Percentiles rank a stretch among this genome's conserved stretches.
Evolutionary conservation across 768 basidiomycete genomes (phyloP).

Genomic region (Termitomyces sp.): DNA sequence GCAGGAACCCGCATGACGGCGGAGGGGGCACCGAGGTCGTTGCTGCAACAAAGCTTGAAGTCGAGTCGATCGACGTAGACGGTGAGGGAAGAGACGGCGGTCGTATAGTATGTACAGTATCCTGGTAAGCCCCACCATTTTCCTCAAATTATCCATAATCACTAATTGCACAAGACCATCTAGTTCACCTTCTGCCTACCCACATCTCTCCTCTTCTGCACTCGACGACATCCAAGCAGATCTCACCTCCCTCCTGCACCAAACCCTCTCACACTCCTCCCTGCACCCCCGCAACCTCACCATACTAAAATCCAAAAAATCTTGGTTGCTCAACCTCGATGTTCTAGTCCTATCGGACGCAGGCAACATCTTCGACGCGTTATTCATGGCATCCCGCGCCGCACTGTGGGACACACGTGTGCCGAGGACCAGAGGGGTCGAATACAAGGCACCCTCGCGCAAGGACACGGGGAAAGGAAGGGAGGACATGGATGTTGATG

Average conservation of each 20-base stretch:
- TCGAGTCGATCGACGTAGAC: constrained; percentile 51
- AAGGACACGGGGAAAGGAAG: constrained; percentile 19
- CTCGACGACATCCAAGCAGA: constrained; percentile 80
- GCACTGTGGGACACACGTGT: constrained; percentile 83
- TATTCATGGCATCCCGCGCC: constrained; percentile 77
- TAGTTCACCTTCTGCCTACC: constrained; percentile 83
- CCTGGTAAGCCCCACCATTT: constrained; percentile 58
- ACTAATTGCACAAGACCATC: constrained; percentile 27
- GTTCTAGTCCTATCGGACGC: constrained; percentile 70
- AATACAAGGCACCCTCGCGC: constrained; percentile 50
- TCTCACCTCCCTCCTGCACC: constrained; percentile 59
- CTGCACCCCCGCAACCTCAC: constrained; percentile 64
- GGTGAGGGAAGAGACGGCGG: constrained; percentile 53
- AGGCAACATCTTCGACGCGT: constrained; percentile 74
- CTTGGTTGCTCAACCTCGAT: constrained; percentile 78
- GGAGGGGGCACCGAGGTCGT: constrained; percentile 76
- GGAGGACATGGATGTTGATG: constrained; percentile 59
- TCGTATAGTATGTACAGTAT: constrained; percentile 64
- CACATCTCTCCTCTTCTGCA: constrained; percentile 57
- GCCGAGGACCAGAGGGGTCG: constrained; percentile 68
- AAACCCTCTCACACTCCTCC: constrained; percentile 64
- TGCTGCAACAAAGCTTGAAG: constrained; percentile 78
- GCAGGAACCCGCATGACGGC: constrained; percentile 49
- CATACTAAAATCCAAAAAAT: constrained; percentile 59
- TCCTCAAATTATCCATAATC: not conserved